A percentile compares a stretch with the other conserved stretches of the same genome.
Evolutionary conservation across 2,329 filamentous ascomycete species (phyloP).

Genomic region (Cercospora nicotianae): DNA sequence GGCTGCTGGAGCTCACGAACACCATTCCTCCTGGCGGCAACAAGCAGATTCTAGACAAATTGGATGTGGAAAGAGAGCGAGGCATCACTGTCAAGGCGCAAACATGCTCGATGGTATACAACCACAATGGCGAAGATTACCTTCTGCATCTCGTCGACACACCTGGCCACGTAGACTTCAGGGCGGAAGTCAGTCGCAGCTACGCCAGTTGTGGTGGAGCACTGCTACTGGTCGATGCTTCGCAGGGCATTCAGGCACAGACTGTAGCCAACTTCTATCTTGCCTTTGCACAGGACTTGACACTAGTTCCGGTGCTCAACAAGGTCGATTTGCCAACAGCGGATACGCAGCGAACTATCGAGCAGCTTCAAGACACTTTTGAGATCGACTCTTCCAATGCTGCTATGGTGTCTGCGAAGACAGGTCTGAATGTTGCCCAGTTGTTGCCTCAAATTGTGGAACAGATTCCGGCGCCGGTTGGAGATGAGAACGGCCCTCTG

Average conservation of each 20-base stretch:
- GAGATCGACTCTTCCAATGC: conserved; percentile 78
- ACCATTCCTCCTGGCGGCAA: conserved; percentile 84
- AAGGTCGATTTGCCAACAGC: conserved; percentile 93
- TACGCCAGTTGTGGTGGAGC: conserved; percentile 96
- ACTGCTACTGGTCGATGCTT: conserved; percentile 88
- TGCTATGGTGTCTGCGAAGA: conserved; percentile 86
- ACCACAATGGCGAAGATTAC: conserved; percentile 81
- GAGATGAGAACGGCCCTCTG: conserved; percentile 70
- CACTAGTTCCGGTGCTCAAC: conserved; percentile 89
- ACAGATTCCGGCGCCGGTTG: conserved; percentile 75
- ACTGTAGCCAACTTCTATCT: conserved; percentile 99
- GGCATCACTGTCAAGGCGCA: conserved; percentile 99
- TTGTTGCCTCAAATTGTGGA: conserved; percentile 84
- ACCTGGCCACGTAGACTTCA: conserved; percentile 95
- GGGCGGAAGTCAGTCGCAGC: conserved; percentile 90
- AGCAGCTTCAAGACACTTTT: conserved; percentile 82
- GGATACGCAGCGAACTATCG: conserved; percentile 79
- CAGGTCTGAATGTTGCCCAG: conserved; percentile 80
- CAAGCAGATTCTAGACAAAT: conserved; percentile 94
- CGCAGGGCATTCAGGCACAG: conserved; percentile 94
- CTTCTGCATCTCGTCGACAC: conserved; percentile 94
- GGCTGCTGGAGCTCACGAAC: conserved; percentile 87
- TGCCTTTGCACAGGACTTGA: conserved; percentile 86
- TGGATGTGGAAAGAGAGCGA: conserved; percentile 92
- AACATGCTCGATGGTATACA: conserved; percentile 97